Evolutionary conservation across 2,329 filamentous ascomycete species (phyloP).

Genomic region (Trichoderma pleuroti): DNA sequence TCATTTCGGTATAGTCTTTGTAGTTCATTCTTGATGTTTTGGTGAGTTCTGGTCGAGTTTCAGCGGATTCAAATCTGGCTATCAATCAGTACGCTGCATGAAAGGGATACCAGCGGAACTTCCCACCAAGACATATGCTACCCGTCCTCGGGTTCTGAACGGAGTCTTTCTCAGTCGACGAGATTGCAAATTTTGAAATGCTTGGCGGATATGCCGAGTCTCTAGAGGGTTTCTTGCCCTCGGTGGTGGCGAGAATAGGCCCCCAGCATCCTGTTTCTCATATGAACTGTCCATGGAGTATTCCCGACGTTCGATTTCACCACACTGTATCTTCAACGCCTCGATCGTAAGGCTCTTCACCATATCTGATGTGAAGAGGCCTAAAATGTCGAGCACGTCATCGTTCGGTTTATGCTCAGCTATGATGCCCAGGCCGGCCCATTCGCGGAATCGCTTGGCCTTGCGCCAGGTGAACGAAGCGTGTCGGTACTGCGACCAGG

Average conservation of each 20-base stretch:
- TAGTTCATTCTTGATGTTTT: not conserved
- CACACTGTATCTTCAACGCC: not conserved
- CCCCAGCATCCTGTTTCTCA: not conserved
- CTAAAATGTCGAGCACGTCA: not conserved
- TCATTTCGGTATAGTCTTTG: not conserved
- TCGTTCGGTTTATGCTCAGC: not conserved
- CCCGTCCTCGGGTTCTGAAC: not conserved
- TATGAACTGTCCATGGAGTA: not conserved
- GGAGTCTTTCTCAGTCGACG: not conserved
- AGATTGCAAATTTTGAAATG: not conserved
- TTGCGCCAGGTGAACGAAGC: not conserved
- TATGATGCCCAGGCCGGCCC: not conserved
- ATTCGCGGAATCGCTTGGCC: not conserved
- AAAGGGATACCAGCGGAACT: not conserved
- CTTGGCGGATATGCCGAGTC: not conserved
- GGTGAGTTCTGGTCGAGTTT: not conserved
- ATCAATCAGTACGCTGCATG: not conserved
- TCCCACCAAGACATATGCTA: not conserved
- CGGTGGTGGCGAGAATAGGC: not conserved
- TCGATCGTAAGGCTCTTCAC: not conserved
- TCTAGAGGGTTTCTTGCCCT: not conserved
- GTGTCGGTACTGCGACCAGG: not conserved
- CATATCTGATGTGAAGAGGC: not conserved
- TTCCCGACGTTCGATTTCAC: not conserved
- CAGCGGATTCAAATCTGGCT: not conserved